Evolutionary conservation across 2,329 filamentous ascomycete species (phyloP).

Genomic region (Venturia aucupariae): DNA sequence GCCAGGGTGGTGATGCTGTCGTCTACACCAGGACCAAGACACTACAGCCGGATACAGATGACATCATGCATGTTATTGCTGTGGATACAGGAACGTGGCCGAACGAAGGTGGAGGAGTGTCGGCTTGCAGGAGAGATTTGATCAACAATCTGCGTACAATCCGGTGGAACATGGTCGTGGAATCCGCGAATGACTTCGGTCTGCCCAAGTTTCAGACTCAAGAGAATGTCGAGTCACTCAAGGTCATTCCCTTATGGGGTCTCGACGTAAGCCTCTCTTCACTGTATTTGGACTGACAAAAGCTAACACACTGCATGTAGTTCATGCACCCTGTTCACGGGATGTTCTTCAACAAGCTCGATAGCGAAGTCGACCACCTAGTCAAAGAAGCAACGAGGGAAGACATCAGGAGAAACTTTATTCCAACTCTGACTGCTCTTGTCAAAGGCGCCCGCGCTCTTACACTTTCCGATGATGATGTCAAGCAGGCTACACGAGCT

Average conservation of each 20-base stretch:
- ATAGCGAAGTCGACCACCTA: conserved; percentile 30
- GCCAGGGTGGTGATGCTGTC: conserved; percentile 44
- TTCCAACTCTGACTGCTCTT: conserved; percentile 32
- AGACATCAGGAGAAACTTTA: conserved; percentile 32
- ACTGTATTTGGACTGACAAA: background rate
- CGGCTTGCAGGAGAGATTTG: conserved; percentile 33
- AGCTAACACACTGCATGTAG: background rate
- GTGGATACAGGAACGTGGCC: conserved; percentile 36
- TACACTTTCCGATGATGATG: conserved; percentile 28
- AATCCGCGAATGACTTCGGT: conserved; percentile 35
- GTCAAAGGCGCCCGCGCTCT: conserved; percentile 31
- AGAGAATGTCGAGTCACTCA: conserved; percentile 34
- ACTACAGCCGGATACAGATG: conserved; percentile 34
- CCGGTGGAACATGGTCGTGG: conserved; percentile 35
- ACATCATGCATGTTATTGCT: conserved; percentile 31
- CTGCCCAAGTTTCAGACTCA: conserved; percentile 35
- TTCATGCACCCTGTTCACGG: conserved; percentile 33
- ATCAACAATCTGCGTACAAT: conserved; percentile 35
- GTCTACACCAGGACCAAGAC: conserved; percentile 41
- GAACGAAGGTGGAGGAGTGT: conserved; percentile 34
- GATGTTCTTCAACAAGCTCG: conserved; percentile 33
- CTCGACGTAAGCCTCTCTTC: conserved; percentile 22
- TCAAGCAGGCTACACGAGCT: conserved; percentile 33
- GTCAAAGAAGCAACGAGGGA: conserved; percentile 27
- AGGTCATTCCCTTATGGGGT: conserved; percentile 34